These are phyloP conservation scores for Lachnellula arida DNA, from an alignment of 2,329 filamentous ascomycete genomes.

Conservation along the genomic window DNA sequence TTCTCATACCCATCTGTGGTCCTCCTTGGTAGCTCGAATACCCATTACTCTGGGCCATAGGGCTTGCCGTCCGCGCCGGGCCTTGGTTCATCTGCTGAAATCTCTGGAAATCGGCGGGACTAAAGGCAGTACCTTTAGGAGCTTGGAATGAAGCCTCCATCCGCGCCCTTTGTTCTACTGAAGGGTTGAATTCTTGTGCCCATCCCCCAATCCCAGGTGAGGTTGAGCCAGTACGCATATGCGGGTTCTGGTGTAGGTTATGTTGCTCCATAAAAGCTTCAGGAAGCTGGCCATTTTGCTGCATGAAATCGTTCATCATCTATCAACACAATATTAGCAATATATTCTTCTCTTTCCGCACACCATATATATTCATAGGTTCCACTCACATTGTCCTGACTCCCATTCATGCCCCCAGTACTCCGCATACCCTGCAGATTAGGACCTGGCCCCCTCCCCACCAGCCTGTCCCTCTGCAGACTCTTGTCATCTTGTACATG, in stretches of 20 bases:
- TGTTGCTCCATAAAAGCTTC: slow-evolving; percentile 33
- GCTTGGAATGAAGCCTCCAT: slow-evolving; percentile 69
- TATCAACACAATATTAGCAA: slow-evolving; percentile 34
- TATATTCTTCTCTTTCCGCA: not conserved
- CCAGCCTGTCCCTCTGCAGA: slow-evolving; percentile 83
- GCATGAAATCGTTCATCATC: slow-evolving; percentile 93
- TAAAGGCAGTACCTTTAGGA: slow-evolving; percentile 60
- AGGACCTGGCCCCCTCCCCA: slow-evolving; percentile 66
- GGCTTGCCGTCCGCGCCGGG: slow-evolving; percentile 56
- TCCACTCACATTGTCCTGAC: slow-evolving; percentile 63
- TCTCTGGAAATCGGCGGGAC: slow-evolving; percentile 77
- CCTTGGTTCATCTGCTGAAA: slow-evolving; percentile 71
- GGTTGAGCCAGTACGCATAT: slow-evolving; percentile 24
- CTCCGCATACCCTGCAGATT: slow-evolving; percentile 75
- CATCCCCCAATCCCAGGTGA: slow-evolving; percentile 45
- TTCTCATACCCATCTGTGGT: slow-evolving; percentile 51
- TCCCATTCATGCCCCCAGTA: slow-evolving; percentile 45
- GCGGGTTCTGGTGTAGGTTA: slow-evolving; percentile 26
- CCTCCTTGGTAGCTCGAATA: slow-evolving; percentile 48
- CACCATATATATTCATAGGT: not conserved
- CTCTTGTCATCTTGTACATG: slow-evolving; percentile 96
- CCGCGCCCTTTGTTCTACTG: slow-evolving; percentile 50
- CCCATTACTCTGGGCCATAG: slow-evolving; percentile 39
- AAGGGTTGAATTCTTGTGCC: slow-evolving; percentile 60
- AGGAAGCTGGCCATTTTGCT: slow-evolving; percentile 63